phyloP scores from a whole-genome alignment of 495 filamentous ascomycete genomes.

The Penicillium silybi region DNA sequence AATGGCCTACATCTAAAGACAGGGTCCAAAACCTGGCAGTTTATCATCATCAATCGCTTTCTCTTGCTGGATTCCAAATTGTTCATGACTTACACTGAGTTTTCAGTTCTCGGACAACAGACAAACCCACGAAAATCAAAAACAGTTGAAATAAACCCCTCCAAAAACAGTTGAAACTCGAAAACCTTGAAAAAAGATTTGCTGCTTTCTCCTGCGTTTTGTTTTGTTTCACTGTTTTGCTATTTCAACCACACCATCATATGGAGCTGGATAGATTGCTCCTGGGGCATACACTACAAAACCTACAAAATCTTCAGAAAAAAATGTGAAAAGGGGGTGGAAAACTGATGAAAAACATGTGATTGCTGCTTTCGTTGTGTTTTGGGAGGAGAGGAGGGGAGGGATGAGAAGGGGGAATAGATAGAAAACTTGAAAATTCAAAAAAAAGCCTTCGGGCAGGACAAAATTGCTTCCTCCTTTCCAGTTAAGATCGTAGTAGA shows the following conservation, averaged over 20 bases:
- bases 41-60: background rate
- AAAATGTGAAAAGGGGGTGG: background rate
- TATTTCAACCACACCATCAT: background rate
- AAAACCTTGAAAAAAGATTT: background rate
- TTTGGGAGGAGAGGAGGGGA: background rate
- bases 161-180: background rate
- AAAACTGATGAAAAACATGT: background rate
- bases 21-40: background rate
- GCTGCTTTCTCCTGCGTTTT: background rate
- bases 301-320: background rate
- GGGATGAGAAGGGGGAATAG: background rate
- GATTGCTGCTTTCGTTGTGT: background rate
- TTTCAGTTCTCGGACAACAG: background rate
- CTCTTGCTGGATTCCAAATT: background rate
- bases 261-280: background rate
- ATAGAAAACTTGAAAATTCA: constrained; percentile 1
- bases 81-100: background rate
- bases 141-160: background rate
- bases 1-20: constrained; percentile 13
- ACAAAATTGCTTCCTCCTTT: background rate
- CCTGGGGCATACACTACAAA: background rate
- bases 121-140: background rate
- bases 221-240: background rate
- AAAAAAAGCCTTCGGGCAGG: background rate
- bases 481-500: background rate